Evolutionary conservation across 176 grass and related monocot species (phyloP).

Genomic region (Musa itinerans): DNA sequence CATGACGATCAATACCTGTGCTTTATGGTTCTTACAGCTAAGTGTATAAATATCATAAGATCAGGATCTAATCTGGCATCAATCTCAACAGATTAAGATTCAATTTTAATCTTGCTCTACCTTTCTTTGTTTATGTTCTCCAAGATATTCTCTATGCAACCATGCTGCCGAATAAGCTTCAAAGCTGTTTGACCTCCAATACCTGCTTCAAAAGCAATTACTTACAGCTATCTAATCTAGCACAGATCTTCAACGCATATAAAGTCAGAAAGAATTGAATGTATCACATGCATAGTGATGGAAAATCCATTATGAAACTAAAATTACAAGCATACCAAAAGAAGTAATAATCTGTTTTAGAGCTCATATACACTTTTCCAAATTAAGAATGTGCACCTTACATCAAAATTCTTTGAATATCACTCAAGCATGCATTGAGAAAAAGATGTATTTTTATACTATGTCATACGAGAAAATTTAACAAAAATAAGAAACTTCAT

Average conservation of each 20-base stretch:
- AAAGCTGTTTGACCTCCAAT: conserved; percentile 86
- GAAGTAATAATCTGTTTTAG: background rate
- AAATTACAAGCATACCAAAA: background rate
- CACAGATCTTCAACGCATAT: background rate
- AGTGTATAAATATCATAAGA: background rate
- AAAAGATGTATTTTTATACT: no score
- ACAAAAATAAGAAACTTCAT: no score
- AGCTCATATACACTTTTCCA: no score
- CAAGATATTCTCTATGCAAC: conserved; percentile 72
- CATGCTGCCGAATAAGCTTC: conserved; percentile 84
- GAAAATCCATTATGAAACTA: background rate
- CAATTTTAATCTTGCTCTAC: conserved; percentile 25
- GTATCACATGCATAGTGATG: background rate
- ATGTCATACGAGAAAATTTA: no score
- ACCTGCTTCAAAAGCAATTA: conserved; percentile 35
- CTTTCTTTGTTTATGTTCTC: conserved; percentile 73
- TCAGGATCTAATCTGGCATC: background rate
- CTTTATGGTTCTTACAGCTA: background rate
- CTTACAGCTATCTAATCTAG: background rate
- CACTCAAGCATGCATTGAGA: no score
- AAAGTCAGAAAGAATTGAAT: background rate
- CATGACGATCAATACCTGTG: background rate
- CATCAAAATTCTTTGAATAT: no score
- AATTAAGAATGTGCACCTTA: no score
- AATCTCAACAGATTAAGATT: conserved; percentile 7